Conservation (phyloP, 129 eudicot genomes). For the Oenanthe sinensis region DNA sequence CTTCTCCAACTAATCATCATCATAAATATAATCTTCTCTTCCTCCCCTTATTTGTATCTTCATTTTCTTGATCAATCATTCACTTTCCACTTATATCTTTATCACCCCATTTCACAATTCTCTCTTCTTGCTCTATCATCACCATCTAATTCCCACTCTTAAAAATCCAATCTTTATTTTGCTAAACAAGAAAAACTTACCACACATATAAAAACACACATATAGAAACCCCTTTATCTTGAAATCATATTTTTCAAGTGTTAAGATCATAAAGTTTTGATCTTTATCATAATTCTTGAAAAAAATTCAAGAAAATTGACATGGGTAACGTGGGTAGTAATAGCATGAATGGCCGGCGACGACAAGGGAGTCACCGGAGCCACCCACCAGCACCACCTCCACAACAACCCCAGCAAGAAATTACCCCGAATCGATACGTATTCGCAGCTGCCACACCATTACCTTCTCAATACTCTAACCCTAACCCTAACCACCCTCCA, state of each 20-base stretch:
- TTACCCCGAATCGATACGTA: constrained; percentile 55
- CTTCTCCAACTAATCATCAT: not conserved
- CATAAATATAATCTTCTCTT: not conserved
- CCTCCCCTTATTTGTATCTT: not conserved
- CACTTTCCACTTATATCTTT: not conserved
- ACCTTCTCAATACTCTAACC: constrained; percentile 62
- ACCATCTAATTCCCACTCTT: not conserved
- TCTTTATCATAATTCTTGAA: not conserved
- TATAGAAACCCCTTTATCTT: not conserved
- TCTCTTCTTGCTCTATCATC: not conserved
- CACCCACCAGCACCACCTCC: constrained; percentile 50
- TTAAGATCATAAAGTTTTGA: not conserved
- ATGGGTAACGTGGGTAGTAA: constrained; percentile 76
- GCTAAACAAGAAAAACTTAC: not conserved
- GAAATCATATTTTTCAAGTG: not conserved
- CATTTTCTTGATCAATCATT: not conserved
- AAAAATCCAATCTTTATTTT: constrained; percentile 1
- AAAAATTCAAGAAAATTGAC: not conserved
- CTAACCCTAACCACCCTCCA: constrained; percentile 51
- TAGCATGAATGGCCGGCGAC: constrained; percentile 43
- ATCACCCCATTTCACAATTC: not conserved
- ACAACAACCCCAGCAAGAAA: constrained; percentile 40
- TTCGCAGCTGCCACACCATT: constrained; percentile 83
- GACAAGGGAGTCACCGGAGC: constrained; percentile 38
- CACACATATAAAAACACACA: not conserved